These are phyloP conservation scores for Penicillium diatomitis DNA, from an alignment of 495 filamentous ascomycete genomes.

Conservation along the genomic window DNA sequence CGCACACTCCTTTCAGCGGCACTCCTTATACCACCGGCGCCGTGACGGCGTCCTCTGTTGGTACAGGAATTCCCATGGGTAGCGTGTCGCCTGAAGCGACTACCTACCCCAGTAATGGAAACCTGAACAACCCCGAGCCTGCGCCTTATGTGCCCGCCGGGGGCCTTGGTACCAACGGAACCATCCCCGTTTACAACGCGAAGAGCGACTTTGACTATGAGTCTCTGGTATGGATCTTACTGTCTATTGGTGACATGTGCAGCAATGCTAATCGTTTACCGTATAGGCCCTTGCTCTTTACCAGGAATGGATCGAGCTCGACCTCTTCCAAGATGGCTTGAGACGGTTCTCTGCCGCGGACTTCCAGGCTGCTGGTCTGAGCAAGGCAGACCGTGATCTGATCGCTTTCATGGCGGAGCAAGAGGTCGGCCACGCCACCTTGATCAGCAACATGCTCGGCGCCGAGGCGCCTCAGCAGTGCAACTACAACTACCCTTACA, in stretches of 20 bases:
- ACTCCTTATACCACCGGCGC: constrained; percentile 51
- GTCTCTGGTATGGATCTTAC: constrained; percentile 37
- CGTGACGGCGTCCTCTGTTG: constrained; percentile 38
- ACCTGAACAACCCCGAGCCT: constrained; percentile 53
- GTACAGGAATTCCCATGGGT: constrained; percentile 39
- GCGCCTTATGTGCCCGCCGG: constrained; percentile 68
- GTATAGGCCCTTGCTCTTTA: constrained; percentile 53
- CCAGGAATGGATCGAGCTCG: constrained; percentile 82
- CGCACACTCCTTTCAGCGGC: constrained; percentile 50
- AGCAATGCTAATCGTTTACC: too few relatives aligned
- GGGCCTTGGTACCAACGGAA: constrained; percentile 73
- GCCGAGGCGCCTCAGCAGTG: constrained; percentile 58
- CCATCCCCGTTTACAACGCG: constrained; percentile 59
- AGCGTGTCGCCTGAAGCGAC: constrained; percentile 41
- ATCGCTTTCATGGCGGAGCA: constrained; percentile 83
- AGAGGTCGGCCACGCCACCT: constrained; percentile 70
- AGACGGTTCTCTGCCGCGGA: constrained; percentile 60
- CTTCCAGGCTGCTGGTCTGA: constrained; percentile 59
- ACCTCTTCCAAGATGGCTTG: constrained; percentile 76
- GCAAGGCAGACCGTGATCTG: constrained; percentile 56
- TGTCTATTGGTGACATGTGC: background rate
- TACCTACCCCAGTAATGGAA: constrained; percentile 62
- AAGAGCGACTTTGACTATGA: constrained; percentile 69
- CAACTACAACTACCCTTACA: constrained; percentile 74
- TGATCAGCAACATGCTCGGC: constrained; percentile 77